A percentile compares a stretch with the other conserved stretches of the same genome.
Evolutionary conservation across 345 rosid species (phyloP).

Genomic region (Cardamine resedifolia): DNA sequence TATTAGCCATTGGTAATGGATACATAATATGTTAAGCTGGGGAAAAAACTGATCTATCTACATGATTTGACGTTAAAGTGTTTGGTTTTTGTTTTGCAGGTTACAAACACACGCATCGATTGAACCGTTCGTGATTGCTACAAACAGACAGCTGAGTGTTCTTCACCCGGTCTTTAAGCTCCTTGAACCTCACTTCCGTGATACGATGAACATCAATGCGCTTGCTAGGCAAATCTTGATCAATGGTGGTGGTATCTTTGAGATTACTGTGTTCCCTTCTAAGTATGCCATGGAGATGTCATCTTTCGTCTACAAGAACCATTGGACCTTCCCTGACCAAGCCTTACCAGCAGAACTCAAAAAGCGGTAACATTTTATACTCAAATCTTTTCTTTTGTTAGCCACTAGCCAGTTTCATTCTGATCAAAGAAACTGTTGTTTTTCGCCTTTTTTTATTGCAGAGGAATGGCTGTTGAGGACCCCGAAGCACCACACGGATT

Average conservation of each 20-base stretch:
- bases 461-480: slow-evolving; percentile 74
- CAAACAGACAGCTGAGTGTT: slow-evolving; percentile 72
- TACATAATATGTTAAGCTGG: background rate
- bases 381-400: background rate
- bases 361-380: slow-evolving; percentile 49
- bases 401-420: background rate
- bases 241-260: slow-evolving; percentile 63
- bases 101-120: slow-evolving; percentile 66
- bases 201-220: slow-evolving; percentile 79
- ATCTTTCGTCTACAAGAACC: slow-evolving; percentile 47
- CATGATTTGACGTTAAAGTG: slow-evolving; percentile 10
- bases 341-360: slow-evolving; percentile 73
- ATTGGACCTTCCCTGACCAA: slow-evolving; percentile 65
- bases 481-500: slow-evolving; percentile 54
- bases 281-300: slow-evolving; percentile 71
- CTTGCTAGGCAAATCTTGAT: slow-evolving; percentile 57
- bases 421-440: background rate
- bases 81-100: slow-evolving; percentile 43
- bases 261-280: slow-evolving; percentile 58
- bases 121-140: slow-evolving; percentile 74
- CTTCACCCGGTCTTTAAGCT: slow-evolving; percentile 81
- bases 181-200: slow-evolving; percentile 75
- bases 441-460: slow-evolving; percentile 18
- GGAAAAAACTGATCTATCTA: too few relatives aligned
- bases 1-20: slow-evolving; percentile 81